phyloP scores from a whole-genome alignment of 1,284 basidiomycete genomes.

The Dichomitus squalens region DNA sequence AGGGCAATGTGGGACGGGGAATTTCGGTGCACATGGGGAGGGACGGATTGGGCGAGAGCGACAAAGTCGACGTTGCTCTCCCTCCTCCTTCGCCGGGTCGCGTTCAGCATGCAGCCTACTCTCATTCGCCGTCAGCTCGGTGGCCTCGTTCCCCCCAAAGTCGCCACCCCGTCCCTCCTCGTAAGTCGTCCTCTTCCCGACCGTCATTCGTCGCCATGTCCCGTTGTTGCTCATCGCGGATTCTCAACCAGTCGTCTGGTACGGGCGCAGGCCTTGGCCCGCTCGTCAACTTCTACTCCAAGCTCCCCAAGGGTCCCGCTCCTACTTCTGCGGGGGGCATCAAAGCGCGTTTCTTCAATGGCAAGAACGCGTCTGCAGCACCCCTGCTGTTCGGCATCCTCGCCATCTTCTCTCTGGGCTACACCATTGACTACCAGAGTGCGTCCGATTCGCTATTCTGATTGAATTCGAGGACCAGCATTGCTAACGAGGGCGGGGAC shows the following conservation, averaged over 20 bases:
- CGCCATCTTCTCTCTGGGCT: conserved; percentile 81
- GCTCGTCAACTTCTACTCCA: conserved; percentile 94
- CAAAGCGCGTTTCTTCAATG: conserved; percentile 81
- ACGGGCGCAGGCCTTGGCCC: conserved; percentile 78
- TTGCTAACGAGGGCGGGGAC: neutral
- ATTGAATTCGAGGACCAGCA: neutral
- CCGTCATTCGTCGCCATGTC: neutral
- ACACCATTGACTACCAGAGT: conserved; percentile 93
- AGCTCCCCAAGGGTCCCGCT: conserved; percentile 81
- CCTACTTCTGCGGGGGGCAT: conserved; percentile 69
- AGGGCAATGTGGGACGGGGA: too few species aligned
- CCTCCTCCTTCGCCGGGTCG: conserved; percentile 25
- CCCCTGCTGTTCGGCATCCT: conserved; percentile 77
- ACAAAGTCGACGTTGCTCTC: conserved; percentile 15
- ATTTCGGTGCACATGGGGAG: conserved; percentile 17
- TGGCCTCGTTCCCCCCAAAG: conserved; percentile 90
- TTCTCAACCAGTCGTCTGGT: conserved; percentile 42
- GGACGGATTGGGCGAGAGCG: neutral
- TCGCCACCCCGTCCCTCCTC: conserved; percentile 88
- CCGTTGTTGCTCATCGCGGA: neutral
- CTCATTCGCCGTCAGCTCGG: conserved; percentile 81
- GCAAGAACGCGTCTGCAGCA: conserved; percentile 81
- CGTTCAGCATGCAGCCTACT: conserved; percentile 73
- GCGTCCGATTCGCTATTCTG: conserved; percentile 41
- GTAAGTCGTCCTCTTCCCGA: conserved; percentile 61